phyloP scores from a whole-genome alignment of 2,329 filamentous ascomycete species.

The Trichoderma simmonsii region DNA sequence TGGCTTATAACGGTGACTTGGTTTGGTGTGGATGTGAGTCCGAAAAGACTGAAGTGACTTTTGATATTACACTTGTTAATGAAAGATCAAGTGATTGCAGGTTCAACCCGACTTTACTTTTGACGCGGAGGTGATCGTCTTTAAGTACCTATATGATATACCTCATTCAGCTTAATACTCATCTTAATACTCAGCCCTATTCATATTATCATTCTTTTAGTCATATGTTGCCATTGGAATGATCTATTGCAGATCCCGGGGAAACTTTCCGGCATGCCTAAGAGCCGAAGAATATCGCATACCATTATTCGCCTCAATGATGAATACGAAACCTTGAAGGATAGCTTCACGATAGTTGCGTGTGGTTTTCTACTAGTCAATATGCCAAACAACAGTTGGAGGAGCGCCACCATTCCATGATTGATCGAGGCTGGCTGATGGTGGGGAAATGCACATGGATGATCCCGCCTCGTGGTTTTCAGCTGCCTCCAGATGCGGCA shows the following conservation, averaged over 20 bases:
- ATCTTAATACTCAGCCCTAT: too few relatives aligned
- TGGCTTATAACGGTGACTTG: background rate
- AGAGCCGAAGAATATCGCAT: background rate
- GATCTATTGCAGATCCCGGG: background rate
- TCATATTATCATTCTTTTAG: background rate
- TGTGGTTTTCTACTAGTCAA: too few relatives aligned
- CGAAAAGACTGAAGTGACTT: background rate
- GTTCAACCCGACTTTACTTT: background rate
- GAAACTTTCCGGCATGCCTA: background rate
- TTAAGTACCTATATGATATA: background rate
- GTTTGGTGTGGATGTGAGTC: background rate
- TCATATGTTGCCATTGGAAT: background rate
- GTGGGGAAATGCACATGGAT: background rate
- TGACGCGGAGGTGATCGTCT: background rate
- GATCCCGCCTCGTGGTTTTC: background rate
- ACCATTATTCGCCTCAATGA: background rate
- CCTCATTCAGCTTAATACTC: too few relatives aligned
- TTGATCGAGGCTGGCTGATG: background rate
- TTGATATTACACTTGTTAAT: background rate
- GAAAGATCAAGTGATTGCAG: background rate
- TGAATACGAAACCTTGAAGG: background rate
- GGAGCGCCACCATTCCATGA: background rate
- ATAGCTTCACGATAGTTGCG: background rate
- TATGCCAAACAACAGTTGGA: background rate
- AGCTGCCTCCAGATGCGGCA: background rate